Conservation (phyloP, 495 filamentous ascomycete genomes). For the Penicillium verhagenii region DNA sequence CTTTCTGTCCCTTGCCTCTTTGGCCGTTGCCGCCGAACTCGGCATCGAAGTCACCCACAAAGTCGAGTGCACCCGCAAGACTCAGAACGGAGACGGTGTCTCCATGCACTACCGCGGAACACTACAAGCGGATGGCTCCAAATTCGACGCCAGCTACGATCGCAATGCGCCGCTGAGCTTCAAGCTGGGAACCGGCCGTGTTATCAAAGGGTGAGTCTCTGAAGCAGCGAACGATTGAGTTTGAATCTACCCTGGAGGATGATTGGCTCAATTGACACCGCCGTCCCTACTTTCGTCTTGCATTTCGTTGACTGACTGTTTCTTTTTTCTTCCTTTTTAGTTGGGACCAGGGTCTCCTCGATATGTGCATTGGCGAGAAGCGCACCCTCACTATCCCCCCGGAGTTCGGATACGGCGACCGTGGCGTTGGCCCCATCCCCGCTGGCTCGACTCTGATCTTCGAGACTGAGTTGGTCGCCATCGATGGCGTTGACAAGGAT, state of each 20-base stretch:
- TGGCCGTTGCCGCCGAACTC: constrained; percentile 51
- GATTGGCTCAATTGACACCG: too few species aligned
- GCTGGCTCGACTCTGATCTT: constrained; percentile 80
- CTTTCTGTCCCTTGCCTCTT: constrained; percentile 55
- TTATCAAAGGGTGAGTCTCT: constrained; percentile 73
- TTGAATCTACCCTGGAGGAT: too few species aligned
- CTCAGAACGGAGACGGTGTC: constrained; percentile 73
- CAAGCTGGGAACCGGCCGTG: constrained; percentile 71
- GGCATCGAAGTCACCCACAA: constrained; percentile 72
- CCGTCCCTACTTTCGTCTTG: too few species aligned
- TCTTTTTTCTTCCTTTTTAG: constrained; percentile 22
- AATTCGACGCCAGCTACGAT: constrained; percentile 67
- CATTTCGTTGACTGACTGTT: not conserved
- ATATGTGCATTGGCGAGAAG: constrained; percentile 98
- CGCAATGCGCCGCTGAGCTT: constrained; percentile 75
- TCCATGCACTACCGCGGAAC: constrained; percentile 86
- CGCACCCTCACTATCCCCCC: constrained; percentile 89
- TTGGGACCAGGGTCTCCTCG: constrained; percentile 88
- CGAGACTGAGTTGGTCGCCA: constrained; percentile 88
- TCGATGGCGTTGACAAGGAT: constrained; percentile 71
- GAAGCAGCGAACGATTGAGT: not conserved
- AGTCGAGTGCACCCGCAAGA: constrained; percentile 72
- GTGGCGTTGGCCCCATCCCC: constrained; percentile 74
- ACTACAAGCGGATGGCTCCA: constrained; percentile 50
- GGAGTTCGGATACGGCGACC: constrained; percentile 76